phyloP scores from a whole-genome alignment of 306 rosid genomes.

The Phaseolus lunatus region DNA sequence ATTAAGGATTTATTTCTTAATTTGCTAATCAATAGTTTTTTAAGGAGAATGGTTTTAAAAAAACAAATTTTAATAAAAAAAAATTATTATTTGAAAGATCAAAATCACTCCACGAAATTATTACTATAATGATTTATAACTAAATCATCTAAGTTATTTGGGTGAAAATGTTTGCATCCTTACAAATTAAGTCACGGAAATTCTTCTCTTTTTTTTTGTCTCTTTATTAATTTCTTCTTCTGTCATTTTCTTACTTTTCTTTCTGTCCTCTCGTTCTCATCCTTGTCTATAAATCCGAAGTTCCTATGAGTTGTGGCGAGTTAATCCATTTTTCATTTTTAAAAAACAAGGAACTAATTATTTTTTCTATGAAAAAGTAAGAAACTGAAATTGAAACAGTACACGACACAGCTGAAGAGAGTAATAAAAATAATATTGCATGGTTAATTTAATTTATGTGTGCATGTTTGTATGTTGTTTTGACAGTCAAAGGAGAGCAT shows the following conservation, averaged over 20 bases:
- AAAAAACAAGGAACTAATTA: neutral
- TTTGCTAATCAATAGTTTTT: neutral
- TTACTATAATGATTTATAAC: neutral
- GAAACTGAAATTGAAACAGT: neutral
- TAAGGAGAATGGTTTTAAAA: no score
- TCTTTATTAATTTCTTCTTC: neutral
- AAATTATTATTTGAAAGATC: neutral
- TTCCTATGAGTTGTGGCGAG: neutral
- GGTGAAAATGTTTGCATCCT: constrained; percentile 17
- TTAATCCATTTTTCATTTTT: constrained; percentile 23
- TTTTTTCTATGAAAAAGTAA: neutral
- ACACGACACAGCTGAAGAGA: neutral
- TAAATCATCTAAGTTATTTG: neutral
- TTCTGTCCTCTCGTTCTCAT: neutral
- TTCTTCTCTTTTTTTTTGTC: neutral
- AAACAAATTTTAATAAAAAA: neutral
- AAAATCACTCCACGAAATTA: neutral
- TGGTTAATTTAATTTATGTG: neutral
- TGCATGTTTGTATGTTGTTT: neutral
- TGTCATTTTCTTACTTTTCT: constrained; percentile 21
- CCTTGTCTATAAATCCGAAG: constrained; percentile 37
- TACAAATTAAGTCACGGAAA: constrained; percentile 5
- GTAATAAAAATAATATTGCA: neutral
- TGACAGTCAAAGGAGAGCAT: constrained; percentile 90
- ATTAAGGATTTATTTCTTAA: neutral